A percentile compares a stretch with the other conserved stretches of the same genome.
These are phyloP conservation scores for Fusarium liriodendri DNA, from an alignment of 2,329 filamentous ascomycete genomes.

Conservation along the genomic window DNA sequence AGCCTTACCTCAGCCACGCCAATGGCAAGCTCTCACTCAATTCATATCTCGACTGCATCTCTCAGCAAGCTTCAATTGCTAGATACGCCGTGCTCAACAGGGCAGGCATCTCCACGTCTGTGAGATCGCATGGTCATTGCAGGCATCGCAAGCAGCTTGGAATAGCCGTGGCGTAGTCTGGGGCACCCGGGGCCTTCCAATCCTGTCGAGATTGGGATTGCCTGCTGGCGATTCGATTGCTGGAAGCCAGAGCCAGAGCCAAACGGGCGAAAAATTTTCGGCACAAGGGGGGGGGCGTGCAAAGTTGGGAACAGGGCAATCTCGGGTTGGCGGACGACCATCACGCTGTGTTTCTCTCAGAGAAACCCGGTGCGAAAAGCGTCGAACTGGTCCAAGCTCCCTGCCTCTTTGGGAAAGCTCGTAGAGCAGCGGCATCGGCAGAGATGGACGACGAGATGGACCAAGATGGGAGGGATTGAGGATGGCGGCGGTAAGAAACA, in stretches of 20 bases:
- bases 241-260: slow-evolving; percentile 2
- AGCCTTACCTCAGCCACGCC: slow-evolving; percentile 28
- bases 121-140: background rate
- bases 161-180: slow-evolving; percentile 23
- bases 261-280: slow-evolving; percentile 42
- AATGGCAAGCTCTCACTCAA: background rate
- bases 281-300: slow-evolving; percentile 36
- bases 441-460: slow-evolving; percentile 2
- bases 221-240: background rate
- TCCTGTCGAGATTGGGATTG: slow-evolving; percentile 33
- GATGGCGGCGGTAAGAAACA: background rate
- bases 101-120: background rate
- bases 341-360: background rate
- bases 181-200: slow-evolving; percentile 28
- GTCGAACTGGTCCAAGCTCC: slow-evolving; percentile 38
- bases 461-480: background rate
- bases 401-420: slow-evolving; percentile 40
- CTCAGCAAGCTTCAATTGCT: background rate
- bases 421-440: slow-evolving; percentile 16
- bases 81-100: background rate
- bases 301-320: slow-evolving; percentile 30
- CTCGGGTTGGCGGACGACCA: slow-evolving; percentile 36
- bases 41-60: background rate
- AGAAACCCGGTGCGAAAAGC: slow-evolving; percentile 32
- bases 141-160: background rate